Conservation (phyloP, 352 stramenopile genomes). For the Phytopythium cucurbitacearum region DNA sequence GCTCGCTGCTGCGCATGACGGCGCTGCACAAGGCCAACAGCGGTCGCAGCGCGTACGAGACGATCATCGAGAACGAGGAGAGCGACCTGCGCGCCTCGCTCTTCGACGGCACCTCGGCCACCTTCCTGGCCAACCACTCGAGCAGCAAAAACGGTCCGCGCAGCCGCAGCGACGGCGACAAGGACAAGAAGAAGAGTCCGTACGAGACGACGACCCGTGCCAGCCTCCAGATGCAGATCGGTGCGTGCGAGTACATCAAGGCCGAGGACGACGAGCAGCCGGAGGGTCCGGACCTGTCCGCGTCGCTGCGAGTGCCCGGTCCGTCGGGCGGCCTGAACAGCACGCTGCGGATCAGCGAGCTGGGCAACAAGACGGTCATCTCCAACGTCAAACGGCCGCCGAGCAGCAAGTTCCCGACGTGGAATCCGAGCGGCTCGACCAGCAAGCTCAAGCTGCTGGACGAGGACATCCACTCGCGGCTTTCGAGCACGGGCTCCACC, state of each 20-base stretch:
- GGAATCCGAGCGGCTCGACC: not conserved
- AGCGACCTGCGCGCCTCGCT: slow-evolving; percentile 26
- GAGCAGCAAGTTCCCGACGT: not conserved
- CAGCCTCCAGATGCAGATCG: not conserved
- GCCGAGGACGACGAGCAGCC: too few species aligned
- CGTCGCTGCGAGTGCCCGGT: too few species aligned
- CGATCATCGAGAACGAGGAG: slow-evolving; percentile 5
- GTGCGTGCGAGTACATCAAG: not conserved
- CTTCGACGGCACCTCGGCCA: slow-evolving; percentile 31
- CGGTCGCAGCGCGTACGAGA: slow-evolving; percentile 6
- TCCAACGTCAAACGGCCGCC: not conserved
- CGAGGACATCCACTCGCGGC: slow-evolving; percentile 2
- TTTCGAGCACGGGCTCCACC: slow-evolving; percentile 3
- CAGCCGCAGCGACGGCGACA: slow-evolving; percentile 3
- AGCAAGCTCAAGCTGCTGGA: slow-evolving; percentile 5
- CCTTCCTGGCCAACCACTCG: slow-evolving; percentile 8
- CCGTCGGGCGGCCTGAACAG: not conserved
- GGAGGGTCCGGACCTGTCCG: too few species aligned
- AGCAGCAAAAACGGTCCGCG: not conserved
- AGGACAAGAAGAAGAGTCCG: not conserved
- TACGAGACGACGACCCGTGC: not conserved
- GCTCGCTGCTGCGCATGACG: slow-evolving; percentile 6
- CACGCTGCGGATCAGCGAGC: slow-evolving; percentile 6
- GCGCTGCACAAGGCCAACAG: slow-evolving; percentile 13
- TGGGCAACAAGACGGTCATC: slow-evolving; percentile 3